Base-by-base conservation (phyloP, 2,329 filamentous ascomycete genomes). In the Fusarium sp. region DNA sequence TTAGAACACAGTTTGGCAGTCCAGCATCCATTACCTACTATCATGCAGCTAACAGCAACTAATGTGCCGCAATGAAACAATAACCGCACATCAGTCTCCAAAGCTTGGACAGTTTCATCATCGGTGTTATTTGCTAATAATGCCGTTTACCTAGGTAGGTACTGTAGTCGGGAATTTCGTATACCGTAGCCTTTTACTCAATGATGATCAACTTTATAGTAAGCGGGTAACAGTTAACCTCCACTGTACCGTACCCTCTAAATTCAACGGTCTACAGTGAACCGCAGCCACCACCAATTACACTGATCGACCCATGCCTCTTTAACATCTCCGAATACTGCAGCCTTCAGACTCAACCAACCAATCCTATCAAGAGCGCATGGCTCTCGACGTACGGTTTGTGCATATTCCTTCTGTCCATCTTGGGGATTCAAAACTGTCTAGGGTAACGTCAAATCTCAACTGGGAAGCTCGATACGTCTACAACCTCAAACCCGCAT, bases 1-100 rank as follows among this genome's bases (percentile, higher is more conserved):
- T n/a, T n/a, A 30, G 28, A 30, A 30, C 28, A 30, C 28, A 30
- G 28, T 30, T 7, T 30, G 28, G 28, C 28, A 30, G 28, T 30
- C 28, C 28, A 14, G 28, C 28, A 30, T 30, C 28, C 28, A 30
- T 30, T 14, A 30, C 28, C 28, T 50, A 44, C 10, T 25, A 16
- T 57, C n/a, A 31, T 23, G 23, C 16, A 13, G 18, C 30, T 25
- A 37, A 37, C 18, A 37, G 46, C 18, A n/a, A 18, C 48, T 51
- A 51, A 41, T 65, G 50, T 50, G 54, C 65, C 59, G 68, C 65
- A 73, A 48, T 30, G 46, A 31, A 59, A 58, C 70, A 65, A 62
- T 49, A 70, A 42, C 56, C 39, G 52, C 65, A 54, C 61, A 57
- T 62, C 45, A 67, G 43, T 67, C 37, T 58, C 62, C 46, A 53